Conservation (phyloP, 176 grass and related monocot genomes). For the Ampelocalamus luodianensis region DNA sequence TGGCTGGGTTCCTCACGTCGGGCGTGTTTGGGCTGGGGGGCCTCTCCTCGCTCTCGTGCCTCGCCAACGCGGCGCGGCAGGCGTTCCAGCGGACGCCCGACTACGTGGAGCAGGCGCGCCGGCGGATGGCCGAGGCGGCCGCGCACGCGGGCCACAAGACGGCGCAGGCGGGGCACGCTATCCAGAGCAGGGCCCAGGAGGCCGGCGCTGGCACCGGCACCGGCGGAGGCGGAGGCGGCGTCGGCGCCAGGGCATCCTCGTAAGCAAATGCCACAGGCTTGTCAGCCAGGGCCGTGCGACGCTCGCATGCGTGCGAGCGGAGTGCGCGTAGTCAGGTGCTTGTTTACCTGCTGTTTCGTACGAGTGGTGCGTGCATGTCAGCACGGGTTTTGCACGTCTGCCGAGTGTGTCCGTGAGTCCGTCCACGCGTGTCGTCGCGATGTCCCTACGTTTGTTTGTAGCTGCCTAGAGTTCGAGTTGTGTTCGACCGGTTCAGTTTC, state of each 20-base stretch:
- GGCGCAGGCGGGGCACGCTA: slow-evolving; percentile 48
- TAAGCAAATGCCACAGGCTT: neutral
- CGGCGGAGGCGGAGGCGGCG: neutral
- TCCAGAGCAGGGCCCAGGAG: slow-evolving; percentile 72
- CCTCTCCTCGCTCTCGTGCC: slow-evolving; percentile 61
- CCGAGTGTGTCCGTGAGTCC: no score
- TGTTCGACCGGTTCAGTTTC: no score
- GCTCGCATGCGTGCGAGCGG: neutral
- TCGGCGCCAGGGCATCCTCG: slow-evolving; percentile 36
- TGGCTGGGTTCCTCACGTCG: slow-evolving; percentile 74
- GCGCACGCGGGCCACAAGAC: slow-evolving; percentile 66
- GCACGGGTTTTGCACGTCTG: no score
- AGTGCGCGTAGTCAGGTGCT: neutral
- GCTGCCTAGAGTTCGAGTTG: no score
- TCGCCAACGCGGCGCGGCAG: slow-evolving; percentile 58
- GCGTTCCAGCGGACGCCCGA: slow-evolving; percentile 57
- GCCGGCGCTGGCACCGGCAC: neutral
- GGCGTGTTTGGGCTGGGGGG: slow-evolving; percentile 78
- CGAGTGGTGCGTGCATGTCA: neutral
- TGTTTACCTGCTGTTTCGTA: neutral
- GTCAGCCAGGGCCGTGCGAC: neutral
- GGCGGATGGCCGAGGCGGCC: slow-evolving; percentile 66
- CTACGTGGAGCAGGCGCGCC: slow-evolving; percentile 69
- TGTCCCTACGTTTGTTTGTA: no score
- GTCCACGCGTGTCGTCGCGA: no score